Conservation (phyloP, 768 basidiomycete genomes). For the Cantharellus anzutake region DNA sequence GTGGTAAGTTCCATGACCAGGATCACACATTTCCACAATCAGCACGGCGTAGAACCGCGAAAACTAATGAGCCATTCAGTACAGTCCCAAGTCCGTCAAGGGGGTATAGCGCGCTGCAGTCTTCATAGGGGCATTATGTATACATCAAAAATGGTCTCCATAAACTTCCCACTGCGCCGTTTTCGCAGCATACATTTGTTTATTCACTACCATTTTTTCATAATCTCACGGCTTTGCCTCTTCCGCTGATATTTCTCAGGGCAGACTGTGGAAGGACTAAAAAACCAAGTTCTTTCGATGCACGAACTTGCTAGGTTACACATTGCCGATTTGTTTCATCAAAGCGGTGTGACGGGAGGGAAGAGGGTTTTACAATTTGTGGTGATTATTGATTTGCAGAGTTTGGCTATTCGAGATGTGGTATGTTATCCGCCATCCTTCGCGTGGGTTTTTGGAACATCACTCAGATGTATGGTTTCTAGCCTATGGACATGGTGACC, state of each 20-base stretch:
- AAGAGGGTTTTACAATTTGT: constrained; percentile 5
- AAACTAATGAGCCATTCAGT: no score
- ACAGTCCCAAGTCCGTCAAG: no score
- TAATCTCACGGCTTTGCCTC: no score
- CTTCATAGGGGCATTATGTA: no score
- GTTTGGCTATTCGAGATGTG: constrained; percentile 1
- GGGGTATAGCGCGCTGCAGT: no score
- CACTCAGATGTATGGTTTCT: not conserved
- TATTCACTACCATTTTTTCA: no score
- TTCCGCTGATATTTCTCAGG: not conserved
- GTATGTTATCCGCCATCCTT: not conserved
- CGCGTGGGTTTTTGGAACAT: not conserved
- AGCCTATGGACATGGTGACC: constrained; percentile 6
- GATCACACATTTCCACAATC: no score
- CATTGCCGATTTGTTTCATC: constrained; percentile 1
- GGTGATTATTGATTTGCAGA: constrained; percentile 8
- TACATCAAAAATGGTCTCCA: no score
- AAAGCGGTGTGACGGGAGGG: not conserved
- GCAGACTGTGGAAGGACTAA: constrained; percentile 1
- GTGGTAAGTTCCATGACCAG: no score
- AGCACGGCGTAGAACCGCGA: no score
- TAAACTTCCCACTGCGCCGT: no score
- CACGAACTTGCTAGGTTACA: constrained; percentile 7
- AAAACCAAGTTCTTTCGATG: not conserved
- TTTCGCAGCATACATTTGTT: no score